Evolutionary conservation across 441 rosid species (phyloP), one percentile per base, ranked within the genome.

Genomic region (Manihot esculenta): DNA sequence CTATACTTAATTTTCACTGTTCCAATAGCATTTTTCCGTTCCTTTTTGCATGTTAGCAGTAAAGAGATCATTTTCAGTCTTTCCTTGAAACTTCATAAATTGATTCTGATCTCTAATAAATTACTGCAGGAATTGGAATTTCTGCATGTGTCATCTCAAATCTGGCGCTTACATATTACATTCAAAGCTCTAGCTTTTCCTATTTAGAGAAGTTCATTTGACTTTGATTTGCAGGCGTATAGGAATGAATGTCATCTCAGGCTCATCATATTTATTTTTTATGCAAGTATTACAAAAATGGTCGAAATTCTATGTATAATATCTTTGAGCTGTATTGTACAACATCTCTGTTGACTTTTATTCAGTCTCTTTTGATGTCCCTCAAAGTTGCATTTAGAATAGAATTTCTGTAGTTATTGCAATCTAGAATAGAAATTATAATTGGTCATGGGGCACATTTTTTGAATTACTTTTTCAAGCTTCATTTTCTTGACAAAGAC

Each of bases 291-390:
- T 17, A 47, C 27, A 6, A 54, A 3, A 38, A 20, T 26, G 45
- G 20, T 65, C 70, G 21, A 64, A 47, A 70, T 66, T 21, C 20
- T 60, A 15, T 24, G 45, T 45, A 15, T 20, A 1, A 35, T 33
- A 66, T 65, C 30, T 26, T 51, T 12, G 23, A 47, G 23, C 21
- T 35, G 23, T 24, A 45, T 15, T 62, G 41, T 38, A 33, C 20
- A n/a, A 20, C 54, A 27, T 12, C 21, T 18, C 15, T 30, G 58
- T 73, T 76, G 73, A 79, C 81, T 77, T 69, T 74, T 79, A 80
- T 61, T 55, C 30, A 15, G 56, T 45, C 66, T 55, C 27, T 10
- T 35, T 69, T 73, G 61, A 33, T 70, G 4, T 30, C 4, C 4
- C 4, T 30, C 35, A 30, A 30, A 30, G 35, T 12, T 44, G 65